Percentiles rank a stretch among this genome's conserved stretches.
phyloP scores from a whole-genome alignment of 176 grass and related monocot species.

The Bromus sterilis region DNA sequence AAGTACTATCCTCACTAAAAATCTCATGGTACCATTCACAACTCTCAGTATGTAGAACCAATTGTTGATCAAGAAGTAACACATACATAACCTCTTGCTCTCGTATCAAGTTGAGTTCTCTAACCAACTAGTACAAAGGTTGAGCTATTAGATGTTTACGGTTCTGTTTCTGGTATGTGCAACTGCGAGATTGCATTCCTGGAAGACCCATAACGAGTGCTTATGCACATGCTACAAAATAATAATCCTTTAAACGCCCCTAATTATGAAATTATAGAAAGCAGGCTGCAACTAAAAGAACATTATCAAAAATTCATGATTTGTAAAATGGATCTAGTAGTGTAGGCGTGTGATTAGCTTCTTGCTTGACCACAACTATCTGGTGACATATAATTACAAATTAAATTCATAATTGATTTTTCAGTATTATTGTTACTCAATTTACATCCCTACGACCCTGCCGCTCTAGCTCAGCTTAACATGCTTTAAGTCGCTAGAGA shows the following conservation, averaged over 20 bases:
- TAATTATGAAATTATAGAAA: neutral
- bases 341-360: neutral
- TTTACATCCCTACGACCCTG: neutral
- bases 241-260: neutral
- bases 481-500: neutral
- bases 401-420: neutral
- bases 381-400: neutral
- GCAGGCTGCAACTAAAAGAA: neutral
- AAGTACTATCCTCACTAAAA: neutral
- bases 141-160: neutral
- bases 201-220: neutral
- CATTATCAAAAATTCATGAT: neutral
- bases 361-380: neutral
- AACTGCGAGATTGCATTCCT: neutral
- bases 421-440: neutral
- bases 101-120: neutral
- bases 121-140: neutral
- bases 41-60: neutral
- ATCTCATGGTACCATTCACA: neutral
- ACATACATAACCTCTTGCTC: neutral
- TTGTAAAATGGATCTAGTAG: neutral
- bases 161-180: neutral
- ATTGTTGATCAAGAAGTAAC: neutral
- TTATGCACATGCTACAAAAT: neutral
- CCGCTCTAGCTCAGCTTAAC: neutral